phyloP scores from a whole-genome alignment of 768 basidiomycete species.

The Solioccasus polychromus region DNA sequence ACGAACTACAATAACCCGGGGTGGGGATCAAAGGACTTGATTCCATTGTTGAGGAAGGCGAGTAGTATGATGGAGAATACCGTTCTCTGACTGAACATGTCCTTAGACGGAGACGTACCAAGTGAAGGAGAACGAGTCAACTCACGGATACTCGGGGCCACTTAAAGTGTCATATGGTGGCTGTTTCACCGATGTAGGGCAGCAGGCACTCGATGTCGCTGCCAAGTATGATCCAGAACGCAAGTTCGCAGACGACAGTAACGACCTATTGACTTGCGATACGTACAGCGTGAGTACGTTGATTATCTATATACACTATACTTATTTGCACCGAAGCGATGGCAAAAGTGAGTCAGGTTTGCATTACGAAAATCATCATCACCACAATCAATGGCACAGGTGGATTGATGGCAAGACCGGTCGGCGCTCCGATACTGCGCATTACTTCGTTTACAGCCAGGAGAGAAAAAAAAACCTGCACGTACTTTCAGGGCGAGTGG shows the following conservation, averaged over 20 bases:
- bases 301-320: too few relatives aligned
- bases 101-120: constrained; percentile 23
- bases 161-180: constrained; percentile 27
- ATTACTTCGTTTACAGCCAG: constrained; percentile 51
- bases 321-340: constrained; percentile 45
- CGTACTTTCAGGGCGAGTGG: constrained; percentile 40
- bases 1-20: constrained; percentile 11
- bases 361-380: too few relatives aligned
- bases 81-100: neutral
- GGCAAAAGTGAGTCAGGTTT: constrained; percentile 44
- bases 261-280: constrained; percentile 42
- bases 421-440: constrained; percentile 53
- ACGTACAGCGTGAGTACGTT: constrained; percentile 44
- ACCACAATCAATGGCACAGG: constrained; percentile 40
- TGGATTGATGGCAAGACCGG: constrained; percentile 54
- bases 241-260: constrained; percentile 41
- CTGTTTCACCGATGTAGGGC: constrained; percentile 38
- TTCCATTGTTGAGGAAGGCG: constrained; percentile 27
- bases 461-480: constrained; percentile 40
- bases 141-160: constrained; percentile 23
- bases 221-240: constrained; percentile 46
- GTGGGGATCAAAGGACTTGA: constrained; percentile 26
- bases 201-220: constrained; percentile 47
- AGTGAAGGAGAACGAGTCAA: constrained; percentile 9
- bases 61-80: neutral